These are phyloP conservation scores for Ophiostoma australiae DNA, from an alignment of 2,329 filamentous ascomycete genomes.

Conservation along the genomic window DNA sequence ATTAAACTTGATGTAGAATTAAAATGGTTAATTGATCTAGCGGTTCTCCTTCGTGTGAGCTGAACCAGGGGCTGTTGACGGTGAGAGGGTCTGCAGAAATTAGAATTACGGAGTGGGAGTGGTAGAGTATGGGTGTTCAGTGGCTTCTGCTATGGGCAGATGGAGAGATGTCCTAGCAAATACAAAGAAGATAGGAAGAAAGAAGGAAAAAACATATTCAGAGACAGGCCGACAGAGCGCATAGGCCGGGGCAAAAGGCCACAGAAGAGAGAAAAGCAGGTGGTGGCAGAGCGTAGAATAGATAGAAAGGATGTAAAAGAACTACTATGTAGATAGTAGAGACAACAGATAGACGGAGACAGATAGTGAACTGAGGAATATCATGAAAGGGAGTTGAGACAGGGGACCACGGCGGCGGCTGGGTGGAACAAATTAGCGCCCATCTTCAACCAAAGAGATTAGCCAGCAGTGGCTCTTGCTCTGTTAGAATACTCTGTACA, in stretches of 20 bases:
- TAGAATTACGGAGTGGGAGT: not conserved
- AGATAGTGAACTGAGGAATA: not conserved
- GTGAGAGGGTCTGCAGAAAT: conserved; percentile 4
- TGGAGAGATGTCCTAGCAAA: too few relatives aligned
- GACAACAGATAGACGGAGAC: not conserved
- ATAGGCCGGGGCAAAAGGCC: too few relatives aligned
- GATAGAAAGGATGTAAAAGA: too few relatives aligned
- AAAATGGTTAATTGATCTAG: not conserved
- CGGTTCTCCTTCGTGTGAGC: conserved; percentile 7
- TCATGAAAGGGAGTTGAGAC: conserved; percentile 3
- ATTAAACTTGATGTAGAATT: not conserved
- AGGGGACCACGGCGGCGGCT: conserved; percentile 2
- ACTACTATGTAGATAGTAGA: not conserved
- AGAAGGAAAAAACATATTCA: not conserved
- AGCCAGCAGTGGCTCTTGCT: conserved; percentile 11
- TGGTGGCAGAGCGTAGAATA: too few relatives aligned
- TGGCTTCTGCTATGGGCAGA: not conserved
- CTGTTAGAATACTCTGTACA: not conserved
- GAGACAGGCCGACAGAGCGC: too few relatives aligned
- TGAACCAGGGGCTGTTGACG: conserved; percentile 7
- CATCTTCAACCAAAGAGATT: conserved; percentile 13
- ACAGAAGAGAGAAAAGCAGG: too few relatives aligned
- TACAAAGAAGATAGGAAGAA: not conserved
- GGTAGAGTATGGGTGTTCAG: not conserved
- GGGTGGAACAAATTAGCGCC: conserved; percentile 10